Evolutionary conservation across 345 rosid genomes (phyloP), one percentile per base, ranked within the genome.

Genomic region (Eucalyptus victrix): DNA sequence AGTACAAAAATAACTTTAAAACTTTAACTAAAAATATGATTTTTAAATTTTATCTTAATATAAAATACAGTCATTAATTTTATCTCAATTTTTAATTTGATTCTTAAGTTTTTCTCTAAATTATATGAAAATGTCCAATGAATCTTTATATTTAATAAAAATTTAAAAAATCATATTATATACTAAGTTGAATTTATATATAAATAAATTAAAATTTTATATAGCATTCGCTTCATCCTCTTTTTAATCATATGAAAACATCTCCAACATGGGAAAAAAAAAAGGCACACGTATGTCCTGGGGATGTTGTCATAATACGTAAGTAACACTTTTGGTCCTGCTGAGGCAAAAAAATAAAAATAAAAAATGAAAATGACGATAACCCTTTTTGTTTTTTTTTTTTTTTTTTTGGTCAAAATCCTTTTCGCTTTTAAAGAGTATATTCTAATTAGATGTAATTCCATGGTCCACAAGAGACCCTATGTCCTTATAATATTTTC

Each of bases 1-100:
- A 56, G 2, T 56, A 24, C 6, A 9, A 1, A 4, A 23, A 56
- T 56, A 0, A 0, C 1, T 1, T 1, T 17, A 0, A 0, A 7
- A 3, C 11, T 54, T 21, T 21, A 0, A 21, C 5, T 19, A 21
- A 24, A 58, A 56, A 56, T 56, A 0, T 24, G 1, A 56, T 54
- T 9, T 0, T 19, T 8, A 0, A 54, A 23, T 0, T 56, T 53
- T 7, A 51, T 17, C 2, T 51, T 2, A 49, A 50, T 53, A 7
- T 53, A 0, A 0, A 53, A 53, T 19, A 0, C 0, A 34, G 12
- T 56, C 6, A 56, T 0, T 21, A 56, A 56, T 0, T 9, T 56
- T 56, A 56, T 23, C 0, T 0, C 1, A 0, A 56, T 23, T 53
- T 19, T 7, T 19, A 53, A 3, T 53, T 53, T 53, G 1, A 53